Evolutionary conservation across 225 moss, liverwort and hornwort genomes (phyloP).

Genomic region (Pleurozium schreberi): DNA sequence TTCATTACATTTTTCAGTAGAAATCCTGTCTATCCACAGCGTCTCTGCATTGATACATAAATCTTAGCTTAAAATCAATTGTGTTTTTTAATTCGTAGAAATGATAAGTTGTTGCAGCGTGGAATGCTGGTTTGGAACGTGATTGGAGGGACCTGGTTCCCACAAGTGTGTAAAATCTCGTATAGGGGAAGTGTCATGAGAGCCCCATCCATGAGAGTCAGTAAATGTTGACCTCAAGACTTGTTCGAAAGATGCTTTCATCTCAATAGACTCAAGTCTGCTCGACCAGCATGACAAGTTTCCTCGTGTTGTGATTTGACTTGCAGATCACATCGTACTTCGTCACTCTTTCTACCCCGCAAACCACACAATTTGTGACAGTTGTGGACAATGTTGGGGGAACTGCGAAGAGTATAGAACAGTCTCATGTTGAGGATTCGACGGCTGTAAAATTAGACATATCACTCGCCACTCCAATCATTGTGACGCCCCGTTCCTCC

Average conservation of each 20-base stretch:
- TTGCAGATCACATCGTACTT: slow-evolving; percentile 58
- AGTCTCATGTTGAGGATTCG: background rate
- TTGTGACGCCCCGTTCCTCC: background rate
- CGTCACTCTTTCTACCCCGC: slow-evolving; percentile 59
- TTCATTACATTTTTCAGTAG: no score
- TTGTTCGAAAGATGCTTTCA: background rate
- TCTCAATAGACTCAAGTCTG: background rate
- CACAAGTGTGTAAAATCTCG: background rate
- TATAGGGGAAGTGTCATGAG: background rate
- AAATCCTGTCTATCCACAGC: no score
- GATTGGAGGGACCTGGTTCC: background rate
- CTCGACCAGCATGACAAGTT: background rate
- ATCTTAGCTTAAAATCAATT: background rate
- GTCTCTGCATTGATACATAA: background rate
- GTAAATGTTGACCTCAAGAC: background rate
- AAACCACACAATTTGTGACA: slow-evolving; percentile 59
- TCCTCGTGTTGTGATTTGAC: background rate
- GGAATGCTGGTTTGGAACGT: no score
- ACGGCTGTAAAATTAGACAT: background rate
- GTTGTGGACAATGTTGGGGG: slow-evolving; percentile 8
- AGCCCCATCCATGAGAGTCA: background rate
- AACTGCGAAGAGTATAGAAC: background rate
- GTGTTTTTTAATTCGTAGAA: no score
- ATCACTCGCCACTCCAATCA: background rate
- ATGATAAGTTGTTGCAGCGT: no score